Evolutionary conservation across 768 basidiomycete species (phyloP), one percentile per base, ranked within the genome.

Genomic region (Boletus bicolor): DNA sequence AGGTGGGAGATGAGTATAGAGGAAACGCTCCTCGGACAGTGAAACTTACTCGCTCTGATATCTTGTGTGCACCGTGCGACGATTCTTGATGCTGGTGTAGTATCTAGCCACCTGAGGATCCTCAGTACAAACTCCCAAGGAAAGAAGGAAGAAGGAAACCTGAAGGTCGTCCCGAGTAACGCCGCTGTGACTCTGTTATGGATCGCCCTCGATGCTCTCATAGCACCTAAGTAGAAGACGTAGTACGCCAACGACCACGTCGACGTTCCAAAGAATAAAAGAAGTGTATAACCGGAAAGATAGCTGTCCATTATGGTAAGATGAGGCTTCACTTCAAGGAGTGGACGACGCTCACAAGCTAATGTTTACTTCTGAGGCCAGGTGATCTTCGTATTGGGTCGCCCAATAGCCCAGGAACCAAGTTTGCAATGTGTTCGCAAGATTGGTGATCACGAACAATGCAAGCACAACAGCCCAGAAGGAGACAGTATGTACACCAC

Each of bases 371-470:
- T 53, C 46, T 9, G 52, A 50, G 1, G 46, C 36, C 6, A 46
- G 19, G 4, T 53, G 52, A 32, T 32, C 45, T 49, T 53, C 45
- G 14, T 53, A 53, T 28, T 49, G 51, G 30, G 51, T 49, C 5
- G 52, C 52, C 52, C 52, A 53, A 21, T 53, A 11, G 4, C 52
- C 52, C 3, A 53, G 52, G 36, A 53, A 53, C 52, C 52, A 49
- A 5, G 45, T 53, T 30, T 53, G 52, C 19, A 38, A 30, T 7
- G 36, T 38, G 19, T 12, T 11, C 19, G 28, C 36, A 28, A 53
- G 28, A n/a, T 51, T 53, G 15, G 46, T 24, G n/a, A 50, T 8
- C 47, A 53, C 6, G 36, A 53, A 30, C 1, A 53, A 30, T 3
- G 19, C 28, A 14, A 53, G 26, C 14, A 49, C 35, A 24, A 19